Conservation (phyloP, 768 basidiomycete species). For the Fistulinella prunicolor region DNA sequence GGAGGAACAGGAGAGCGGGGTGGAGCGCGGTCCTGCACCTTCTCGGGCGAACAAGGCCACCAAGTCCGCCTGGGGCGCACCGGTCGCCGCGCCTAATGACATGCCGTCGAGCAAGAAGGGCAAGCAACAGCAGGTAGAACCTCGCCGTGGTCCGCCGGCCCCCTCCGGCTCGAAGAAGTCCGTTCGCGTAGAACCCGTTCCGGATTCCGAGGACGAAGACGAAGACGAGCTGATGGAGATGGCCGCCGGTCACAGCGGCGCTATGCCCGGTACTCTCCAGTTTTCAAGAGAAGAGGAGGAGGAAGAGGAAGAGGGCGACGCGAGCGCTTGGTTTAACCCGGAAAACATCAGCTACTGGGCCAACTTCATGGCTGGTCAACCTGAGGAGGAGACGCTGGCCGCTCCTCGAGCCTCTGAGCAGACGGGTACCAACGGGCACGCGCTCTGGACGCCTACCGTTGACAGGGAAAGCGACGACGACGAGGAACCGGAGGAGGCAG, state of each 20-base stretch:
- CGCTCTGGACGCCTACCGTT: slow-evolving; percentile 24
- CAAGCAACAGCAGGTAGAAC: slow-evolving; percentile 6
- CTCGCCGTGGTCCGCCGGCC: slow-evolving; percentile 7
- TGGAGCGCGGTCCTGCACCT: background rate
- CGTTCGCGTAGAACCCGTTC: slow-evolving; percentile 13
- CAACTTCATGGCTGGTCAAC: slow-evolving; percentile 21
- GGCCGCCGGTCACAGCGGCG: background rate
- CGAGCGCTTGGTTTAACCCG: slow-evolving; percentile 24
- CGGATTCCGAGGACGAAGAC: slow-evolving; percentile 13
- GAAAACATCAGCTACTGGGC: slow-evolving; percentile 28
- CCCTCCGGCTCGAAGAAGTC: slow-evolving; percentile 7
- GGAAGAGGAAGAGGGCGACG: slow-evolving; percentile 21
- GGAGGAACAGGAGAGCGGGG: slow-evolving; percentile 23
- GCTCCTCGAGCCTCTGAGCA: slow-evolving; percentile 5
- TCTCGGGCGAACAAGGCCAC: slow-evolving; percentile 10
- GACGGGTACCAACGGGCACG: slow-evolving; percentile 6
- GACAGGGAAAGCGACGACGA: slow-evolving; percentile 24
- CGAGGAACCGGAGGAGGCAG: slow-evolving; percentile 14
- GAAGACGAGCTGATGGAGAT: slow-evolving; percentile 8
- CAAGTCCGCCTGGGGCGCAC: slow-evolving; percentile 16
- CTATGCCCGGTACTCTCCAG: slow-evolving; percentile 8
- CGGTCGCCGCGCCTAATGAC: slow-evolving; percentile 1
- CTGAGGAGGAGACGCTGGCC: slow-evolving; percentile 8
- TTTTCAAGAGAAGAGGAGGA: slow-evolving; percentile 3
- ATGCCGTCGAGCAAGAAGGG: slow-evolving; percentile 16